phyloP scores from a whole-genome alignment of 352 stramenopile species.

The Globisporangium yorkense region DNA sequence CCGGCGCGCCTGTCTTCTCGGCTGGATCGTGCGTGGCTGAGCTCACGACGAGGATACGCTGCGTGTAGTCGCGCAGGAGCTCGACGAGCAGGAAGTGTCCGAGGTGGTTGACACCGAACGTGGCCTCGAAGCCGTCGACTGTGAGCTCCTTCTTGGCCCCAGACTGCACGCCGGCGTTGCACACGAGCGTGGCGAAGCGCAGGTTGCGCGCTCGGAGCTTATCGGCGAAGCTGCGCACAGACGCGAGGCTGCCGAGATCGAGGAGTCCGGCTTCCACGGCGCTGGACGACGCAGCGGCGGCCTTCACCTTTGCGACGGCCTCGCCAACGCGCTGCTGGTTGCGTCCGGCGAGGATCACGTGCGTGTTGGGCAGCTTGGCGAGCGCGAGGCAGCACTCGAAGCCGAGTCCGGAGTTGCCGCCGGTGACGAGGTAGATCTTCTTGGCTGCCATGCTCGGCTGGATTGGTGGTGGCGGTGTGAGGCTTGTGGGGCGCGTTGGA shows the following conservation, averaged over 20 bases:
- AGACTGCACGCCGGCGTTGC: constrained; percentile 33
- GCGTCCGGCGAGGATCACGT: constrained; percentile 26
- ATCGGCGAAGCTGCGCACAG: constrained; percentile 17
- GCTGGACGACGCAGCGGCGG: constrained; percentile 1
- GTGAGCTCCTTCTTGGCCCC: constrained; percentile 13
- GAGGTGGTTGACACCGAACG: constrained; percentile 34
- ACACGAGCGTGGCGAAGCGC: constrained; percentile 23
- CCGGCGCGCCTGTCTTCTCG: constrained; percentile 12
- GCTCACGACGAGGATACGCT: constrained; percentile 19
- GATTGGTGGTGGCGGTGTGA: no score
- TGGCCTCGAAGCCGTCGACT: constrained; percentile 29
- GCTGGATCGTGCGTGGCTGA: constrained; percentile 25
- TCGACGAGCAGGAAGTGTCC: constrained; percentile 31
- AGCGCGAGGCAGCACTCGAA: constrained; percentile 22
- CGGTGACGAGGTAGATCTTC: constrained; percentile 27
- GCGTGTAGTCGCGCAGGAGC: constrained; percentile 15
- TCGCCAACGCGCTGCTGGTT: constrained; percentile 19
- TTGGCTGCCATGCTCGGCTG: constrained; percentile 5
- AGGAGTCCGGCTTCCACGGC: constrained; percentile 21
- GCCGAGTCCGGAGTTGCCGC: constrained; percentile 25
- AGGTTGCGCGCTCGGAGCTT: constrained; percentile 14
- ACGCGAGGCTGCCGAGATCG: constrained; percentile 27
- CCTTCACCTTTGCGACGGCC: constrained; percentile 12
- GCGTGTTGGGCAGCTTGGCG: constrained; percentile 16
- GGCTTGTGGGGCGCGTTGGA: background rate